A percentile compares a stretch with the other conserved stretches of the same genome.
Evolutionary conservation across 192 early-diverging fungal genomes (phyloP).

Genomic region (Gryganskiella cystojenkinii): DNA sequence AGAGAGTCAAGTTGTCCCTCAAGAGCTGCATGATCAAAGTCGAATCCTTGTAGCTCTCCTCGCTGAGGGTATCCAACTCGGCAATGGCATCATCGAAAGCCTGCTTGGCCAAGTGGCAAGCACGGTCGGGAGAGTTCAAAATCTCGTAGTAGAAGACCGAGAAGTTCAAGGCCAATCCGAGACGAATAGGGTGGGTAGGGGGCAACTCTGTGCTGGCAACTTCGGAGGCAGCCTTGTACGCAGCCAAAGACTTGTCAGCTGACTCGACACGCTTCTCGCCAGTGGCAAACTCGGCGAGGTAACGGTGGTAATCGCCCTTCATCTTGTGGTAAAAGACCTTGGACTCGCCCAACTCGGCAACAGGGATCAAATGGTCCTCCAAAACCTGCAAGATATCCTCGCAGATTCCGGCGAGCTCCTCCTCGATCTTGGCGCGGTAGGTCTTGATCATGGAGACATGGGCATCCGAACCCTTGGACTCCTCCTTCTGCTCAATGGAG

Average conservation of each 20-base stretch:
- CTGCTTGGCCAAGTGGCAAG: constrained; percentile 95
- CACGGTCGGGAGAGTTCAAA: constrained; percentile 96
- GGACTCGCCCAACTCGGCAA: constrained; percentile 94
- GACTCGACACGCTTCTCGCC: constrained; percentile 88
- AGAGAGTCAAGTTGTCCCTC: constrained; percentile 98
- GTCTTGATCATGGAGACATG: constrained; percentile 95
- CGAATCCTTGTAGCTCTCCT: constrained; percentile 94
- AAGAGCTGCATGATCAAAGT: constrained; percentile 99
- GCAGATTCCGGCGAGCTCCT: constrained; percentile 95
- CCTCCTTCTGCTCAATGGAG: constrained; percentile 99
- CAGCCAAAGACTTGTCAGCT: constrained; percentile 85
- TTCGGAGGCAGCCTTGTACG: constrained; percentile 96
- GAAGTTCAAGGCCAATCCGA: constrained; percentile 98
- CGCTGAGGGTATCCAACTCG: constrained; percentile 97
- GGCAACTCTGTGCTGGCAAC: constrained; percentile 94
- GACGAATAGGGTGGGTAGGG: constrained; percentile 98
- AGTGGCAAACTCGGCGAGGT: constrained; percentile 97
- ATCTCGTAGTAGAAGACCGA: constrained; percentile 99
- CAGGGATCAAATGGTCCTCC: constrained; percentile 89
- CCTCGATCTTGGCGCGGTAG: constrained; percentile 96
- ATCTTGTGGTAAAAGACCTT: constrained; percentile 99
- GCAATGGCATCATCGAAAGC: constrained; percentile 99
- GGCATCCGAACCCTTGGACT: constrained; percentile 88
- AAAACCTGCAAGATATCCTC: constrained; percentile 94
- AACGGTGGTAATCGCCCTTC: constrained; percentile 99